Evolutionary conservation across 768 basidiomycete species (phyloP).

Genomic region (Neoboletus brunneissimus): DNA sequence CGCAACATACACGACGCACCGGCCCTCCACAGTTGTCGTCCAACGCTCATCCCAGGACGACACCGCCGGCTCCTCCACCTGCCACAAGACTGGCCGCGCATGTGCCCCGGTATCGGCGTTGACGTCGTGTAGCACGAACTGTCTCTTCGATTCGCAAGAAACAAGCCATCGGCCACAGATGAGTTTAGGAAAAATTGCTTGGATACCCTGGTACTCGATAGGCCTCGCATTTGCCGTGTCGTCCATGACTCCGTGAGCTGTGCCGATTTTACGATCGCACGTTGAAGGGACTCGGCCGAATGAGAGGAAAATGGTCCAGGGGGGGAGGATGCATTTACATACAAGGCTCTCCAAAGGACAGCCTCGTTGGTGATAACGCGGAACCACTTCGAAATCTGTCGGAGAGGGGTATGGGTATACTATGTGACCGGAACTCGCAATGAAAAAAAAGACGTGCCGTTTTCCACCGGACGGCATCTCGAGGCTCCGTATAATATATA

Average conservation of each 20-base stretch:
- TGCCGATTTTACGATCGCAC: background rate
- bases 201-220: background rate
- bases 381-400: too few relatives aligned
- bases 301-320: background rate
- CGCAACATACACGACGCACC: background rate
- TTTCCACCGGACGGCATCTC: too few relatives aligned
- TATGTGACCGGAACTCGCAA: too few relatives aligned
- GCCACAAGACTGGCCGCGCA: background rate
- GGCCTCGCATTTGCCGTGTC: background rate
- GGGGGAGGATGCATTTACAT: too few relatives aligned
- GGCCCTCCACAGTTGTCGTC: background rate
- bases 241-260: conserved; percentile 4
- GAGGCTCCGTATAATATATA: too few relatives aligned
- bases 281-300: background rate
- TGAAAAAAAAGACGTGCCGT: too few relatives aligned
- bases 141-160: background rate
- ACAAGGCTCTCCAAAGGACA: too few relatives aligned
- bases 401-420: too few relatives aligned
- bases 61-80: accelerated
- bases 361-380: too few relatives aligned
- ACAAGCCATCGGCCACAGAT: conserved; percentile 7
- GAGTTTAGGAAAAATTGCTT: background rate
- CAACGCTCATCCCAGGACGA: background rate
- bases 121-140: background rate
- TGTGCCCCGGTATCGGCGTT: background rate